Percentiles rank a stretch among this genome's conserved stretches.
Evolutionary conservation across 108 stramenopile species (phyloP).

Genomic region (Cyclotella cryptica): DNA sequence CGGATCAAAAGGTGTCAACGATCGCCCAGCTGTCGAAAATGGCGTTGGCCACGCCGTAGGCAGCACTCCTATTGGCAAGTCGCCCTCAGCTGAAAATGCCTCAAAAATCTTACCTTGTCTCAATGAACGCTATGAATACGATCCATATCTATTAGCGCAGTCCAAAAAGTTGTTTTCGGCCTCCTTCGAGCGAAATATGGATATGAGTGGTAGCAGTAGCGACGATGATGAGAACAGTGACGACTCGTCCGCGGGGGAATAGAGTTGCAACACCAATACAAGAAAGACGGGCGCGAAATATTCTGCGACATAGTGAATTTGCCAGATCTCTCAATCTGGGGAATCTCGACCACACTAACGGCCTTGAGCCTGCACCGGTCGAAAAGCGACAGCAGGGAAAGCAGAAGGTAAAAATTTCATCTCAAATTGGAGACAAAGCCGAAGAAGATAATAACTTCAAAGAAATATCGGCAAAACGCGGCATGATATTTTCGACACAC

Average conservation of each 20-base stretch:
- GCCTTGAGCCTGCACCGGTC: not conserved
- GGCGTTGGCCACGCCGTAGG: no score
- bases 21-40: no score
- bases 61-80: no score
- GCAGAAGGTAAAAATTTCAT: not conserved
- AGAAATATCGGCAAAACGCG: not conserved
- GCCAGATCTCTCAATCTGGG: conserved; percentile 15
- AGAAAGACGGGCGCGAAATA: conserved; percentile 16
- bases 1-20: no score
- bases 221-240: conserved; percentile 3
- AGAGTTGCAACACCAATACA: conserved; percentile 23
- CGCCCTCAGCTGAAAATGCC: no score
- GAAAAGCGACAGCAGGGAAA: not conserved
- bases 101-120: no score
- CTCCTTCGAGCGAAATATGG: not conserved
- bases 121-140: not conserved
- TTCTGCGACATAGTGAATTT: conserved; percentile 22
- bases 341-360: not conserved
- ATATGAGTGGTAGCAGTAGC: not conserved
- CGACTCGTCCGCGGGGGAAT: conserved; percentile 19
- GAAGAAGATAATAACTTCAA: not conserved
- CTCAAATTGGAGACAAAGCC: not conserved
- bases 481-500: conserved; percentile 30
- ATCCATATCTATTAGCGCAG: conserved; percentile 10
- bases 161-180: conserved; percentile 6